Evolutionary conservation across 1,284 basidiomycete species (phyloP).

Genomic region (Malassezia dermatis): DNA sequence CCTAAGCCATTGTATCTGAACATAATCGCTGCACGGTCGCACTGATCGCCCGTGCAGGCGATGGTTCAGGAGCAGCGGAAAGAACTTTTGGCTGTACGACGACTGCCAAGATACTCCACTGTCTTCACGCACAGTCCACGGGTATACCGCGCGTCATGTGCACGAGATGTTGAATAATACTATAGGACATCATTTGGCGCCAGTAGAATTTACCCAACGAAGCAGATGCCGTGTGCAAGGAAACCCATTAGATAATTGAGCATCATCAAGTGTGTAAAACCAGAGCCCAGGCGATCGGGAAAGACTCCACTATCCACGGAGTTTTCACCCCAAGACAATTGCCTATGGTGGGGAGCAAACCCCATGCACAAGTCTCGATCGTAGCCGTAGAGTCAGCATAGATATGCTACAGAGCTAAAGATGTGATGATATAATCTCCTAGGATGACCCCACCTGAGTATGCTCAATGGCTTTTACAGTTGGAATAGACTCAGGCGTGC

Average conservation of each 20-base stretch:
- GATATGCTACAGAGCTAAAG: no score
- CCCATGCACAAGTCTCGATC: no score
- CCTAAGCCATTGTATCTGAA: constrained; percentile 4
- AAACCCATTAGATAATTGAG: neutral
- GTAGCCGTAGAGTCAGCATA: no score
- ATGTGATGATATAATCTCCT: no score
- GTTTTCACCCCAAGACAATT: no score
- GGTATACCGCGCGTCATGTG: neutral
- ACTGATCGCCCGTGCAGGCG: neutral
- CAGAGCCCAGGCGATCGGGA: neutral
- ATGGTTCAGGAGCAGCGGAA: neutral
- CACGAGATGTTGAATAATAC: neutral
- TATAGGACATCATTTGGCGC: neutral
- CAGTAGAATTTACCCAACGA: neutral
- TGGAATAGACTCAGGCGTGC: neutral
- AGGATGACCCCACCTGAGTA: neutral
- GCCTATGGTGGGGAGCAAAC: no score
- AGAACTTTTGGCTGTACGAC: neutral
- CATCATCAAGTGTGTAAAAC: neutral
- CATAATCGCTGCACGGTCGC: neutral
- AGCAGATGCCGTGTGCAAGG: neutral
- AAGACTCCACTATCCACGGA: no score
- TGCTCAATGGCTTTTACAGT: neutral
- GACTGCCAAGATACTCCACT: neutral
- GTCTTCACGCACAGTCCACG: neutral